Base-by-base conservation (phyloP, 345 rosid genomes). In the Brassica carinata region DNA sequence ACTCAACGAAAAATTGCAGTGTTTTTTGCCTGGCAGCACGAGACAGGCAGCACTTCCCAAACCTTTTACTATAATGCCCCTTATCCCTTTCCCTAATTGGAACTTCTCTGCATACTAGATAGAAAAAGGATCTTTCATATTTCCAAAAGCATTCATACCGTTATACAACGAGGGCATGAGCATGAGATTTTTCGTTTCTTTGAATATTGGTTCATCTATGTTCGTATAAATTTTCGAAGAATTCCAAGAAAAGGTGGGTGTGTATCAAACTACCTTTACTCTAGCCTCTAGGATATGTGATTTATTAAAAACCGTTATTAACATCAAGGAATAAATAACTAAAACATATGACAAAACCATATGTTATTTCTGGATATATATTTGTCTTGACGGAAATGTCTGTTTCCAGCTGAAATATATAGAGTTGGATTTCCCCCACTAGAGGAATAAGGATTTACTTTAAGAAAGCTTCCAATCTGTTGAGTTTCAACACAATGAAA, bases 1-100 rank as follows among this genome's bases (percentile, higher is more conserved):
- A 73, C 71, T 36, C 48, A 79, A 63, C 33, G 71, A 72, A 40
- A 40, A 5, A 7, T 78, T 57, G 67, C 76, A 84, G 34, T 74
- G 67, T 45, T 59, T 63, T 65, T 79, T 45, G 70, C 76, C 65
- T 77, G 71, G 38, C 15, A 70, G 62, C 30, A 36, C 57, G 73
- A 76, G 73, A 67, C 75, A 69, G 70, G 70, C 81, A 77, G 51
- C 64, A 69, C 61, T 29, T 77, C 14, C n/a, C 27, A 71, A 31
- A 4, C 11, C 9, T 14, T 48, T 71, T 64, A 64, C 81, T 2
- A 15, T 71, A 48, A 19, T 9, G 66, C 30, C 71, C 81, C 40
- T 78, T 78, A 43, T 78, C 64, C 1, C 58, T 64, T 71, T 71
- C 76, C 81, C 71, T 63, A 29, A 63, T 29, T 29, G 67, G 67